Base-by-base conservation (phyloP, 495 filamentous ascomycete genomes). In the Barbatosphaeria neglecta region DNA sequence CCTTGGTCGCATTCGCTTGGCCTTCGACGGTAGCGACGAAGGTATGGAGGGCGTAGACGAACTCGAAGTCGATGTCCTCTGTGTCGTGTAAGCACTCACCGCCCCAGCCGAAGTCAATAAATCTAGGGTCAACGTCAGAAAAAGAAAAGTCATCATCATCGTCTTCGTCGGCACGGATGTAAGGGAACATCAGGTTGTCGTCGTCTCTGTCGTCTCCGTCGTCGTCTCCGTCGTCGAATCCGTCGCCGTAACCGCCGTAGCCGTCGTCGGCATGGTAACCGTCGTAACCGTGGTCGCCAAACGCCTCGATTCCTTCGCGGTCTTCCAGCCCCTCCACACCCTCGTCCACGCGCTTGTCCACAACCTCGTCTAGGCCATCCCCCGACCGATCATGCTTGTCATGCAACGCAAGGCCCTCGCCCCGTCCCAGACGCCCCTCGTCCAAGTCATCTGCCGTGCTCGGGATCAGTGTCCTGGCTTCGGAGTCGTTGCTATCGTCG, bases 1-100 rank as follows among this genome's bases (percentile, higher is more conserved):
- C 92, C 69, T 99, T 99, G 9, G 86, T 87, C 40, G 92, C 92
- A 71, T 97, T 97, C 47, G 92, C 92, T 65, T 99, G 92, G 6
- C 92, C 92, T 66, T 99, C 93, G 43, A 97, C 92, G 1, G 90
- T 97, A 27, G 92, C 92, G 45, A 92, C 86, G 58, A 99, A 99
- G 22, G 89, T 97, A 64, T 96, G 92, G 48, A 99, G 72, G 41
- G 92, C 92, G 65, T 99, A 99, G 46, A 99, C 92, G 66, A 97
- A 95, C 55, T 97, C 90, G 65, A 99, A 97, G 74, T 99, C 90
- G 66, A 99, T 99, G 63, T 97, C 92, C 77, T 99, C 92, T 67
- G 54, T 46, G 87, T 76, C 71, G 70, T 72, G 80, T 88, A 82
- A 90, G 86, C 74, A 84, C 69, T 86, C 82, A 66, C 76, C 77